Percentiles rank a stretch among this genome's conserved stretches.
Conservation (phyloP, 495 filamentous ascomycete species). For the Cryomyces minteri region DNA sequence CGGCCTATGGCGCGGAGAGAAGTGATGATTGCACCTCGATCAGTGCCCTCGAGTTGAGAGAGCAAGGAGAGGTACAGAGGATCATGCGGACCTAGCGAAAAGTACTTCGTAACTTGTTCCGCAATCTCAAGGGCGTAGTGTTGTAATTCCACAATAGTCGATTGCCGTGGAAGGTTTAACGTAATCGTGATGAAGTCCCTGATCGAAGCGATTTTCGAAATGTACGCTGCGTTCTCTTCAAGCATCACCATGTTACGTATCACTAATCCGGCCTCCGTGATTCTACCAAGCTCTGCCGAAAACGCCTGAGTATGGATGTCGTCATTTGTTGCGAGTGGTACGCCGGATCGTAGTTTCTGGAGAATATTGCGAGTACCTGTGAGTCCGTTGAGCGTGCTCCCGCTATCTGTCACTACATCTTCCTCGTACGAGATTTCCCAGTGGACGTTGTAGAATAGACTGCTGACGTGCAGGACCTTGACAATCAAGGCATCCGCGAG, state of each 20-base stretch:
- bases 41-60: conserved; percentile 45
- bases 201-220: conserved; percentile 51
- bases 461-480: conserved; percentile 55
- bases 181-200: conserved; percentile 68
- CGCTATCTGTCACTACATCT: conserved; percentile 3
- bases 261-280: conserved; percentile 75
- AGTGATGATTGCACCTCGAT: conserved; percentile 73
- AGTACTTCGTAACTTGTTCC: conserved; percentile 71
- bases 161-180: conserved; percentile 55
- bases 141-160: conserved; percentile 68
- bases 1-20: conserved; percentile 72
- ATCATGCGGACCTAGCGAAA: conserved; percentile 49
- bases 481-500: conserved; percentile 78
- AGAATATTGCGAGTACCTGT: conserved; percentile 62
- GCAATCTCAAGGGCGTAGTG: conserved; percentile 87
- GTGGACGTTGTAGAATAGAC: conserved; percentile 60
- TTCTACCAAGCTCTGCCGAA: conserved; percentile 41
- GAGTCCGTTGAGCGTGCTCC: conserved; percentile 47
- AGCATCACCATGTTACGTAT: conserved; percentile 87
- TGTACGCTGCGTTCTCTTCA: conserved; percentile 68
- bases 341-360: conserved; percentile 34
- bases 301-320: conserved; percentile 58
- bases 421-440: conserved; percentile 57
- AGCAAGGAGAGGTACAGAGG: conserved; percentile 64
- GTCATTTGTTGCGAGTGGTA: conserved; percentile 35